Base-by-base conservation (phyloP, 2,329 filamentous ascomycete species). In the Colletotrichum abscissum region DNA sequence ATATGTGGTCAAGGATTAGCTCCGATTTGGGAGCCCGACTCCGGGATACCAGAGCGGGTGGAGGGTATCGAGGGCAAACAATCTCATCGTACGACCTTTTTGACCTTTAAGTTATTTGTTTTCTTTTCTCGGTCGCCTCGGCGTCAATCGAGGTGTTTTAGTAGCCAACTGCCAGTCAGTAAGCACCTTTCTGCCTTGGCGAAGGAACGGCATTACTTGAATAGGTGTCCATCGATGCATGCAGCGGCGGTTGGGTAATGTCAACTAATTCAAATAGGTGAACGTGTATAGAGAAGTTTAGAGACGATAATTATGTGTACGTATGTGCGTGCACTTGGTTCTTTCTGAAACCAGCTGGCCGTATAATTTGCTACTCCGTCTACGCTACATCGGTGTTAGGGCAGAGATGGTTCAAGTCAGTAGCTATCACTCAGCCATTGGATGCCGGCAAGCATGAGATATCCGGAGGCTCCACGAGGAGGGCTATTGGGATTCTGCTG, bases 141-240 rank as follows among this genome's bases (percentile, higher is more conserved):
- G 24, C 38, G 22, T 33, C 24, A 22, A 49, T 33, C 52, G 24
- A 30, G 22, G 52, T 28, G 30, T 19, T 28, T 65, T 65, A 8
- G 24, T 54, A 55, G 19, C 52, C 16, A 49, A 49, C 19, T 35
- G 24, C 19, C n/a, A 56, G 30, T 46, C 63, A 46, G 52, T 24
- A 11, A 65, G 35, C 52, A 65, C n/a, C 35, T 57, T 22, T 49
- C 42, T n/a, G 19, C 42, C 42, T 49, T 22, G 22, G 63, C 33
- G 63, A 52, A 65, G 24, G 30, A 28, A 42, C n/a, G 52, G 52
- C n/a, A 57, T 30, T 57, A 35, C 55, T 56, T 65, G 63, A 57
- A 46, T 65, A 65, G 33, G 33, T 54, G 52, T 33, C 12, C 54
- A 57, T 42, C 11, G 16, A 30, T 22, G 24, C 35, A 57, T 30